Evolutionary conservation across 768 basidiomycete genomes (phyloP).

Genomic region (Nidularia sp.): DNA sequence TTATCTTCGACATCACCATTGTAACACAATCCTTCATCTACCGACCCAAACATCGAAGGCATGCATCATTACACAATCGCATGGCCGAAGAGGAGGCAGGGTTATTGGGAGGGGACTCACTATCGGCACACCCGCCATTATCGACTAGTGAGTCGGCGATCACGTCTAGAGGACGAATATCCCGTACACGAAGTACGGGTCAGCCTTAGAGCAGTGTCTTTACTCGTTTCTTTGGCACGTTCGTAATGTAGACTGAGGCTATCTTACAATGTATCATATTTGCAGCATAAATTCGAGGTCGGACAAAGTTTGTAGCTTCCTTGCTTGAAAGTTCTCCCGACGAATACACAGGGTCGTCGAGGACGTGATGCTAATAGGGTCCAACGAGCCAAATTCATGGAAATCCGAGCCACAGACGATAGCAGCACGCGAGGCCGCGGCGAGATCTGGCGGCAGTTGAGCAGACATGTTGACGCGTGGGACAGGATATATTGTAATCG

Average conservation of each 20-base stretch:
- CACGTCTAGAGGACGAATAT: conserved; percentile 33
- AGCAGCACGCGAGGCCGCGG: no score
- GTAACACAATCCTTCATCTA: conserved; percentile 84
- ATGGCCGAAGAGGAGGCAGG: conserved; percentile 38
- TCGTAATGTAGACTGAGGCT: neutral
- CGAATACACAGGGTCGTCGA: neutral
- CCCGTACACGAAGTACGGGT: conserved; percentile 19
- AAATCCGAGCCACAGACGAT: no score
- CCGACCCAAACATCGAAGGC: conserved; percentile 41
- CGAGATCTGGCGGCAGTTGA: no score
- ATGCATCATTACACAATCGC: conserved; percentile 17
- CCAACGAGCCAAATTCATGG: no score
- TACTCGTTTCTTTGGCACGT: neutral
- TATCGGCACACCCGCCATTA: conserved; percentile 21
- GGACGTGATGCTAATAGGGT: no score
- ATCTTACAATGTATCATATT: neutral
- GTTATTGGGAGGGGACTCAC: conserved; percentile 39
- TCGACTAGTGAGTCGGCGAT: conserved; percentile 17
- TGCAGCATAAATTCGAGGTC: neutral
- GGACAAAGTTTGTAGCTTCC: neutral
- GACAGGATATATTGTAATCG: no score
- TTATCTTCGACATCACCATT: conserved; percentile 91
- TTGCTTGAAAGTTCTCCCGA: neutral
- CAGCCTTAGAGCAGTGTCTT: neutral
- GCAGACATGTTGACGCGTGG: no score